A percentile compares a stretch with the other conserved stretches of the same genome.
Conservation (phyloP, 495 filamentous ascomycete genomes). For the Schizothecium vesticola region DNA sequence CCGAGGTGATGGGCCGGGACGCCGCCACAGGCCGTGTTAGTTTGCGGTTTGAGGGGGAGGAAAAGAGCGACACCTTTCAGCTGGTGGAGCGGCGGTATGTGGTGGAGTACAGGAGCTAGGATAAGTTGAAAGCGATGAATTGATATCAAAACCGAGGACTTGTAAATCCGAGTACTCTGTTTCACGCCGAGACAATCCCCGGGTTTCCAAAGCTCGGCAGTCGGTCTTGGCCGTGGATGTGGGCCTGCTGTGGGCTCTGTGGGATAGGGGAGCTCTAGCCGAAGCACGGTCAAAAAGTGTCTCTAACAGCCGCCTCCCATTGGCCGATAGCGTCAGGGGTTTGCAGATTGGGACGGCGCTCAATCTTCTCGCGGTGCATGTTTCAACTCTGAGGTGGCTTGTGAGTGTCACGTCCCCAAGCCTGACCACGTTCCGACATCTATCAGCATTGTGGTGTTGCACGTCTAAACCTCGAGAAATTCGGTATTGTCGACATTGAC, state of each 20-base stretch:
- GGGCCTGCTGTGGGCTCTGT: background rate
- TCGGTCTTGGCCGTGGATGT: background rate
- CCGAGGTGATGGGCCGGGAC: slow-evolving; percentile 78
- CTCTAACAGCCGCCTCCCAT: background rate
- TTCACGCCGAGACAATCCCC: background rate
- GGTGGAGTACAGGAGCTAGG: slow-evolving; percentile 61
- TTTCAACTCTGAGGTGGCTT: slow-evolving; percentile 10
- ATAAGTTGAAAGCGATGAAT: too few relatives aligned
- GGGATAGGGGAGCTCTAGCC: background rate
- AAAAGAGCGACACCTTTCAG: slow-evolving; percentile 71
- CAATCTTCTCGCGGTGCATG: slow-evolving; percentile 9
- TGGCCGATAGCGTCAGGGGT: slow-evolving; percentile 19
- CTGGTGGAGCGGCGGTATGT: slow-evolving; percentile 76
- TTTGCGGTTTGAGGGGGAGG: slow-evolving; percentile 81
- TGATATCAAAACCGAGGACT: background rate
- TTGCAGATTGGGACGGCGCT: slow-evolving; percentile 9
- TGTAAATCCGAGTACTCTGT: background rate
- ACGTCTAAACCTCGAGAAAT: background rate
- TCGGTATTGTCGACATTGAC: background rate
- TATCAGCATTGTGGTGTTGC: background rate
- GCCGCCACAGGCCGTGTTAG: slow-evolving; percentile 43
- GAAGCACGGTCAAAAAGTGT: slow-evolving; percentile 6
- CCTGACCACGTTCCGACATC: background rate
- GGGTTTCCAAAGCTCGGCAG: background rate
- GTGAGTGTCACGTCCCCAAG: background rate